Evolutionary conservation across 1,284 basidiomycete genomes (phyloP), one percentile per base, ranked within the genome.

Genomic region (Thelephora terrestris): DNA sequence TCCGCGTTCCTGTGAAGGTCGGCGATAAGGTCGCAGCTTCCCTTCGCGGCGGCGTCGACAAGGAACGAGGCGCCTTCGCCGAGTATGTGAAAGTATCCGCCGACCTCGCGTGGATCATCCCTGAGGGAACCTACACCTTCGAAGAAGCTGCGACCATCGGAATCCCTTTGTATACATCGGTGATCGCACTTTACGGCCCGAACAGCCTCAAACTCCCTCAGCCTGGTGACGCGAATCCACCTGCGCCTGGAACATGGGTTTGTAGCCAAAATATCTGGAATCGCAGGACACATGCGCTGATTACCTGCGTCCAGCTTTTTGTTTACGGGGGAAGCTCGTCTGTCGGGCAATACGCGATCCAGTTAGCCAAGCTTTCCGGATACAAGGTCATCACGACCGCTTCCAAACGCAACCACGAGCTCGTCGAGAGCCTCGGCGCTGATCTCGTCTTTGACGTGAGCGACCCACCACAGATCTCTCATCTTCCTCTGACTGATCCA

Each of bases 321-420:
- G 57, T 70, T 7, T 70, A 64, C 63, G 62, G 61, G 4, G 67
- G 66, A 3, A 27, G 25, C 53, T 62, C 66, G 4, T 58, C 64
- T 1, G 61, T 64, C 18, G 68, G 69, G 3, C 60, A 62, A 12
- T 67, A 67, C 42, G 62, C 65, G 2, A 61, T 73, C 18, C 69
- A 73, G 55, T 58, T 73, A 20, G 69, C 71, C 5, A 64, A 64
- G 46, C 49, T 64, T 4, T 50, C 63, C 0, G 70, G 70, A 3
- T 59, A 68, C 49, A 56, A 58, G 14, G 66, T 71, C 25, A 57
- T 72, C 21, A 60, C 66, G 5, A 68, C 70, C 5, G 62, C 68
- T 7, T 70, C 69, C 5, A 57, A 62, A 4, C 55, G 56, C 45
- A 65, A 68, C 51, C 58, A 59, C 32, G 58, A 56, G 5, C 58